These are phyloP conservation scores for Zelopaecilomyces penicillatus DNA, from an alignment of 2,329 filamentous ascomycete genomes.

Conservation along the genomic window DNA sequence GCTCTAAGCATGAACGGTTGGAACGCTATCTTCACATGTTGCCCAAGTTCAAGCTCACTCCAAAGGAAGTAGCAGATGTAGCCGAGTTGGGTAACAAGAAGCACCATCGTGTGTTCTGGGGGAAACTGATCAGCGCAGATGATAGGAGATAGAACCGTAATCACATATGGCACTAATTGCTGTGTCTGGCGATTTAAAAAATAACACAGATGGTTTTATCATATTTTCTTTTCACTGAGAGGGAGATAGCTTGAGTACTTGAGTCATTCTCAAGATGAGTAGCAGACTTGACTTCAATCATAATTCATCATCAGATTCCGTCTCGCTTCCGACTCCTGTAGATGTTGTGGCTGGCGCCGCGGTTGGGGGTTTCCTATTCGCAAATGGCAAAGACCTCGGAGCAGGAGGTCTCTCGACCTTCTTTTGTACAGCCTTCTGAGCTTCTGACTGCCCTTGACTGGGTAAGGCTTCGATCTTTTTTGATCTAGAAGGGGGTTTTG, in stretches of 20 bases:
- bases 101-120: slow-evolving; percentile 55
- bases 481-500: not conserved
- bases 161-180: no score
- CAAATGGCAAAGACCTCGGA: slow-evolving; percentile 37
- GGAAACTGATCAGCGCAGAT: slow-evolving; percentile 39
- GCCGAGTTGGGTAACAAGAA: slow-evolving; percentile 47
- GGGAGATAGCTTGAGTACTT: no score
- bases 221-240: no score
- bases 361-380: slow-evolving; percentile 24
- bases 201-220: no score
- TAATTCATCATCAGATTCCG: slow-evolving; percentile 49
- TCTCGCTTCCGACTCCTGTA: slow-evolving; percentile 31
- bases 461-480: not conserved
- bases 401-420: slow-evolving; percentile 26
- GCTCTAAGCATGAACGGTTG: slow-evolving; percentile 48
- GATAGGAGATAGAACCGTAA: slow-evolving; percentile 30
- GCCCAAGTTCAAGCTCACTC: slow-evolving; percentile 49
- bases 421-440: slow-evolving; percentile 11
- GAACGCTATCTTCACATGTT: slow-evolving; percentile 44
- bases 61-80: slow-evolving; percentile 50
- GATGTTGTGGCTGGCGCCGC: slow-evolving; percentile 14
- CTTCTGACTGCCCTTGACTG: slow-evolving; percentile 1
- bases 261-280: no score
- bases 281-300: no score
- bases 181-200: no score